Base-by-base conservation (phyloP, 345 rosid species). In the Lumnitzera littorea region DNA sequence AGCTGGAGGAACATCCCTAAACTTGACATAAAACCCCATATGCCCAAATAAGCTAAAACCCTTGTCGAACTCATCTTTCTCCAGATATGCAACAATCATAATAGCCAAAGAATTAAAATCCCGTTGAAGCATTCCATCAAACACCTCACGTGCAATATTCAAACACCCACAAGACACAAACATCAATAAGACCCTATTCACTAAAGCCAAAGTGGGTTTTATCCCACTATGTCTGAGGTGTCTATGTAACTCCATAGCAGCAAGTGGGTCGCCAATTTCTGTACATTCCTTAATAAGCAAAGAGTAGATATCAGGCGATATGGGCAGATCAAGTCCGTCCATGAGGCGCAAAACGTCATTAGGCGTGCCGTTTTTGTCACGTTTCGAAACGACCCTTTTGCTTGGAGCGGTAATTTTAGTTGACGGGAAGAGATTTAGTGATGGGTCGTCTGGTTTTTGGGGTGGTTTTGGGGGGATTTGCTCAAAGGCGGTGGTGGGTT, bases 281-380 rank as follows among this genome's bases (percentile, higher is more conserved):
- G 87, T 73, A 72, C 87, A 82, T 70, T 86, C 91, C 62, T 78
- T 82, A 57, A 81, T 67, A 17, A 89, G 82, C 54, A 74, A 74
- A 66, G 79, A 50, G 76, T 82, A 86, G 7, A 81, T 24, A 17
- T 86, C 94, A 51, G 62, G 68, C 55, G 80, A 56, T 24, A 81
- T 63, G 14, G 89, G 81, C 3, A 77, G 67, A 62, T 66, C 53
- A 36, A 86, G 85, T 60, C 72, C 56, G 61, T 80, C 84, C 81
- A 86, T 69, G 55, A 89, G 25, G 48, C 79, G 72, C 48, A 84
- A 60, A 24, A 89, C 67, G 36, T 82, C 88, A 13, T 79, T 50
- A 49, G 70, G 64, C 7, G 76, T 65, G 62, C 55, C 69, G n/a
- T 50, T 50, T 36, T 36, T 36, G 10, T 6, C 7, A 9, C 11